phyloP scores from a whole-genome alignment of 2,329 filamentous ascomycete species.

The Fusarium beomiforme region DNA sequence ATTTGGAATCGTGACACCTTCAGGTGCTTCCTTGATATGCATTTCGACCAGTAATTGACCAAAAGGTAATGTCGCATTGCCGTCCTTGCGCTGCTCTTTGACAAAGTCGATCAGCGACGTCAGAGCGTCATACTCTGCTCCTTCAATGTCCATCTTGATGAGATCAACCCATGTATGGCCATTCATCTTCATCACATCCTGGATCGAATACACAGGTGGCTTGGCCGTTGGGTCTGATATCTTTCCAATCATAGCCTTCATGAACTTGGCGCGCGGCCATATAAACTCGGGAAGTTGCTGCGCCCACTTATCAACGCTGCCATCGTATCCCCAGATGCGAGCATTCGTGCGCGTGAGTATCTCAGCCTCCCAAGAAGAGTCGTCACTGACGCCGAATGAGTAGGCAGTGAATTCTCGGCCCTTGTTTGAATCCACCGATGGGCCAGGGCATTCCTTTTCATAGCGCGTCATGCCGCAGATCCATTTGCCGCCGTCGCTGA shows the following conservation, averaged over 20 bases:
- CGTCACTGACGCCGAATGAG: background rate
- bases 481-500: background rate
- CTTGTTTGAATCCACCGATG: background rate
- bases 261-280: background rate
- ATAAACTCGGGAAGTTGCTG: background rate
- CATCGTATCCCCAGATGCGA: slow-evolving; percentile 2
- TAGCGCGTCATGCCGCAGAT: slow-evolving; percentile 1
- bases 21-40: background rate
- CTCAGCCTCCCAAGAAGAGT: background rate
- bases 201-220: background rate
- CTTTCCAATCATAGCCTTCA: background rate
- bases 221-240: background rate
- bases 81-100: background rate
- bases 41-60: background rate
- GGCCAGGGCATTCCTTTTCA: background rate
- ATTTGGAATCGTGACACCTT: background rate
- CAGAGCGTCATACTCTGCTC: background rate
- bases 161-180: background rate
- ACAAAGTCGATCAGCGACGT: background rate
- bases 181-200: background rate
- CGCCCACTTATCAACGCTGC: background rate
- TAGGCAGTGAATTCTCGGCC: background rate
- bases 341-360: background rate
- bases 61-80: background rate
- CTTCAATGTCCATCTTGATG: background rate